Evolutionary conservation across 2,329 filamentous ascomycete species (phyloP).

Genomic region (Ophiostoma quercus): DNA sequence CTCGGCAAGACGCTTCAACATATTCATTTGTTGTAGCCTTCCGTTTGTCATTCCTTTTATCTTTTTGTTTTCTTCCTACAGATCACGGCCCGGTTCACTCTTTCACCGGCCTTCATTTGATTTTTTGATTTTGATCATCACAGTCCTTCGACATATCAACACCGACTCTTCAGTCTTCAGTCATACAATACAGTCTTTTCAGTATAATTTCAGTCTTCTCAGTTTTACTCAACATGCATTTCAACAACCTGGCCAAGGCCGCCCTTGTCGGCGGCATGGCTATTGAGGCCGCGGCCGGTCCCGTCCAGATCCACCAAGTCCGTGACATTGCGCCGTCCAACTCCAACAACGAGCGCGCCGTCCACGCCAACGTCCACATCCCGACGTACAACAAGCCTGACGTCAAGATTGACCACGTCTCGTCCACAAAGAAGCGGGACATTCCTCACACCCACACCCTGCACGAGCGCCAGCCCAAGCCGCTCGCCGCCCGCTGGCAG

Average conservation of each 20-base stretch:
- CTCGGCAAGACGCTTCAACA: conserved; percentile 7
- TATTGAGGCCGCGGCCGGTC: conserved; percentile 23
- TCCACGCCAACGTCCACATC: conserved; percentile 13
- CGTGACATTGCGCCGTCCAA: neutral
- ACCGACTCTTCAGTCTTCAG: conserved; percentile 11
- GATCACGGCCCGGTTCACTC: conserved; percentile 2
- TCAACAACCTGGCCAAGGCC: conserved; percentile 21
- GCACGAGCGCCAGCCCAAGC: conserved; percentile 34
- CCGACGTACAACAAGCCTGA: neutral
- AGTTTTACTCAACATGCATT: conserved; percentile 18
- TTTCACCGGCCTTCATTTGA: neutral
- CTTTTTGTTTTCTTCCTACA: neutral
- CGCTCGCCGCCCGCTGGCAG: conserved; percentile 30
- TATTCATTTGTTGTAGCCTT: neutral
- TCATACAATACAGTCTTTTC: neutral
- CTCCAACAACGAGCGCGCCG: neutral
- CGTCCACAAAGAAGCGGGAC: conserved; percentile 4
- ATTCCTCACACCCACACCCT: conserved; percentile 31
- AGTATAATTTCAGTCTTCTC: neutral
- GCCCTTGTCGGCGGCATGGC: conserved; percentile 24
- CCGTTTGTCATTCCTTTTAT: conserved; percentile 7
- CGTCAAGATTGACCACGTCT: conserved; percentile 4
- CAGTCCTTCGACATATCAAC: neutral
- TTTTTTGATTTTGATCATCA: neutral
- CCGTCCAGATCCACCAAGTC: conserved; percentile 14